Conservation (phyloP, 495 filamentous ascomycete genomes). For the Aspergillus cristatus region DNA sequence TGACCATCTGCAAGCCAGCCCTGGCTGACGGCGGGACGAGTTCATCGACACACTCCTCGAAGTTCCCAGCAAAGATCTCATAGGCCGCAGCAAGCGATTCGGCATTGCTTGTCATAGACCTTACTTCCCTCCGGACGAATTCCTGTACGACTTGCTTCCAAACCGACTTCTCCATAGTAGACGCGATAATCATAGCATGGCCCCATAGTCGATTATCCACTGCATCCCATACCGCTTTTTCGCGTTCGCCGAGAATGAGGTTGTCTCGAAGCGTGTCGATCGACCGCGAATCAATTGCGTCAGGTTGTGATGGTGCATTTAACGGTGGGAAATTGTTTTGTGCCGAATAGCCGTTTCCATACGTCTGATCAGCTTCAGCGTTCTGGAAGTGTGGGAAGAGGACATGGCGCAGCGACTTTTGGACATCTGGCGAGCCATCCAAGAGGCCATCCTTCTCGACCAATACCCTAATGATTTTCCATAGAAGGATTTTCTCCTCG, state of each 20-base stretch:
- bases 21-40: conserved; percentile 91
- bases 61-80: conserved; percentile 85
- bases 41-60: conserved; percentile 90
- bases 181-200: conserved; percentile 87
- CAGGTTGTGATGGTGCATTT: conserved; percentile 32
- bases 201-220: conserved; percentile 94
- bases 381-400: conserved; percentile 55
- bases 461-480: conserved; percentile 73
- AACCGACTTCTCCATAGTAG: conserved; percentile 55
- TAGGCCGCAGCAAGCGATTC: conserved; percentile 86
- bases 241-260: conserved; percentile 71
- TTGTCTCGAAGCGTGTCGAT: conserved; percentile 60
- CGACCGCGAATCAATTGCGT: conserved; percentile 56
- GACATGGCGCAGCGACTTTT: conserved; percentile 60
- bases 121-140: conserved; percentile 88
- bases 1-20: conserved; percentile 83
- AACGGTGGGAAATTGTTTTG: conserved; percentile 21
- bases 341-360: conserved; percentile 11
- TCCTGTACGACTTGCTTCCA: conserved; percentile 93
- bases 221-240: conserved; percentile 88
- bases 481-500: conserved; percentile 78
- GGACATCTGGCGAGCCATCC: conserved; percentile 63
- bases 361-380: conserved; percentile 22
- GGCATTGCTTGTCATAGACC: conserved; percentile 61
- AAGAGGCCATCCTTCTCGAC: conserved; percentile 80